Conservation (phyloP, 345 rosid species). For the Eucalyptus cloeziana region DNA sequence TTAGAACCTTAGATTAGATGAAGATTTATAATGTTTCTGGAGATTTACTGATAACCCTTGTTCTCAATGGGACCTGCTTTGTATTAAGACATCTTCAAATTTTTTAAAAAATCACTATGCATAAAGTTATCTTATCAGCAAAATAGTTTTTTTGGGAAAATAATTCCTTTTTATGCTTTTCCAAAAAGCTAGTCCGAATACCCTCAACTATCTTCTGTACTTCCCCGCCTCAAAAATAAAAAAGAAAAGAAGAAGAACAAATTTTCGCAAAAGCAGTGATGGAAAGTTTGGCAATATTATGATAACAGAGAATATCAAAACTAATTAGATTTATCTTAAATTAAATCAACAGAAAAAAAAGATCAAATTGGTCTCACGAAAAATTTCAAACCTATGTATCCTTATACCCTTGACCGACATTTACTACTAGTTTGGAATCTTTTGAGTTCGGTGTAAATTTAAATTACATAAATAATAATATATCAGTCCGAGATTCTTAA, state of each 20-base stretch:
- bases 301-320: neutral
- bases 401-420: neutral
- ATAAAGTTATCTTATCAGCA: neutral
- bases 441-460: neutral
- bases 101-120: neutral
- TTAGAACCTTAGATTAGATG: neutral
- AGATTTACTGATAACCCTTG: neutral
- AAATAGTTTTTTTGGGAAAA: neutral
- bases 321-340: neutral
- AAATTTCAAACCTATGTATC: neutral
- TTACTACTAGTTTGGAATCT: neutral
- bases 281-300: neutral
- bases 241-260: neutral
- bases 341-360: too few species aligned
- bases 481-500: neutral
- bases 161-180: too few species aligned
- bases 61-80: neutral
- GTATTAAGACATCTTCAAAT: neutral
- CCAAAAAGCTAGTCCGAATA: neutral
- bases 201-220: neutral
- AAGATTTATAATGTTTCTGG: neutral
- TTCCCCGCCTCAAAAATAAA: neutral
- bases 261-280: neutral
- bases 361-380: neutral
- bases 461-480: too few species aligned